Percentiles rank a stretch among this genome's conserved stretches.
Evolutionary conservation across 768 basidiomycete species (phyloP).

Genomic region (Tricholoma furcatifolium): DNA sequence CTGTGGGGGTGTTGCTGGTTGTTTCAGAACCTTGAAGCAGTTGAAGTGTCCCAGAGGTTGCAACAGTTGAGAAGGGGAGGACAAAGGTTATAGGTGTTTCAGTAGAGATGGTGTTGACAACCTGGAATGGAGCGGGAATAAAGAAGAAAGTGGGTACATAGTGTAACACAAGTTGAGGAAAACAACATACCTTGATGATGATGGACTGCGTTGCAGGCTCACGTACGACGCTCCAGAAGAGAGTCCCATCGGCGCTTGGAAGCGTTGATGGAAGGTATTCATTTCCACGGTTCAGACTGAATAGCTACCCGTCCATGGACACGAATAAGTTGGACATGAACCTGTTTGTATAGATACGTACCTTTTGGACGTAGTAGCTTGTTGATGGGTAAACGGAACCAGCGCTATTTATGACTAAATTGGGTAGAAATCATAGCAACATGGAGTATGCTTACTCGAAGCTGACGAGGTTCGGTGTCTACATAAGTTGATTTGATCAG

Average conservation of each 20-base stretch:
- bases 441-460: slow-evolving; percentile 45
- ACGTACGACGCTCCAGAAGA: slow-evolving; percentile 62
- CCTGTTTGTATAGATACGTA: slow-evolving; percentile 17
- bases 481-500: slow-evolving; percentile 3
- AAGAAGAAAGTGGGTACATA: background rate
- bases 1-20: slow-evolving; percentile 54
- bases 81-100: slow-evolving; percentile 46
- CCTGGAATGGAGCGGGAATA: slow-evolving; percentile 26
- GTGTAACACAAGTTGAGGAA: background rate
- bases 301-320: slow-evolving; percentile 41
- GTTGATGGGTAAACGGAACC: slow-evolving; percentile 50
- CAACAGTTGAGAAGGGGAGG: slow-evolving; percentile 52
- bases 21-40: slow-evolving; percentile 48
- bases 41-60: slow-evolving; percentile 40
- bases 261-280: slow-evolving; percentile 64
- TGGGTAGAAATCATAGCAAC: background rate
- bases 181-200: slow-evolving; percentile 54
- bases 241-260: slow-evolving; percentile 42
- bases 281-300: slow-evolving; percentile 60
- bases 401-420: slow-evolving; percentile 30
- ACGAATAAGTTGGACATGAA: slow-evolving; percentile 4
- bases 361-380: slow-evolving; percentile 60
- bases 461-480: slow-evolving; percentile 54
- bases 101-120: slow-evolving; percentile 48
- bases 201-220: slow-evolving; percentile 37